Conservation (phyloP, 1,139 yeast genomes). For the Hansenula lynferdii region DNA sequence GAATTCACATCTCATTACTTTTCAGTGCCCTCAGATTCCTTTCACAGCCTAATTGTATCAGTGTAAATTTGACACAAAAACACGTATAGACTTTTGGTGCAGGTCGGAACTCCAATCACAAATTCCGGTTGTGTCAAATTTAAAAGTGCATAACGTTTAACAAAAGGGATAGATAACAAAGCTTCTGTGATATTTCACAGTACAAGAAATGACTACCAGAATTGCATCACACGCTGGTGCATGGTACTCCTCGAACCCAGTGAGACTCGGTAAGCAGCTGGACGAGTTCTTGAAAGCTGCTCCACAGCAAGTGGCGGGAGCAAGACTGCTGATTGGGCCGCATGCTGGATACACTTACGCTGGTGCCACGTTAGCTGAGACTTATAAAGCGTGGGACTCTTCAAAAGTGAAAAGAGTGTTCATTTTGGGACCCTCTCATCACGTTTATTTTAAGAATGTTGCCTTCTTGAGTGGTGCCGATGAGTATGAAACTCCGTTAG, state of each 20-base stretch:
- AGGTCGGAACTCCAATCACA: no score
- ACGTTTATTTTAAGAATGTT: conserved; percentile 64
- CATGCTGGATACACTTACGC: conserved; percentile 94
- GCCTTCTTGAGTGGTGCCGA: conserved; percentile 54
- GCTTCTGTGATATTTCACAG: no score
- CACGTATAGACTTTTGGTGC: no score
- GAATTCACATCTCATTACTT: no score
- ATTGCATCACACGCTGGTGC: conserved; percentile 85
- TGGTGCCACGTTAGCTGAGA: conserved; percentile 72
- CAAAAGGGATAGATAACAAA: background rate
- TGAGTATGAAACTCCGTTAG: conserved; percentile 76
- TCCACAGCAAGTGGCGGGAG: conserved; percentile 37
- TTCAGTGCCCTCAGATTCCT: no score
- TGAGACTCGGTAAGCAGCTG: conserved; percentile 44
- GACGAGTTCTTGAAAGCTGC: conserved; percentile 35
- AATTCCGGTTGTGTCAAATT: no score
- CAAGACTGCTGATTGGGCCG: conserved; percentile 49
- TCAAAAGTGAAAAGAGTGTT: conserved; percentile 58
- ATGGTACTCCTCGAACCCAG: conserved; percentile 64
- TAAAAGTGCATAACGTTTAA: no score
- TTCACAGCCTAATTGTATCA: no score
- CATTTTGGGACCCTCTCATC: conserved; percentile 91
- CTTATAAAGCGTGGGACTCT: conserved; percentile 70
- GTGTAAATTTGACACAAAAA: no score
- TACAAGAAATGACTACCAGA: conserved; percentile 26